Evolutionary conservation across 768 basidiomycete genomes (phyloP).

Genomic region (Lactifluus rugatus): DNA sequence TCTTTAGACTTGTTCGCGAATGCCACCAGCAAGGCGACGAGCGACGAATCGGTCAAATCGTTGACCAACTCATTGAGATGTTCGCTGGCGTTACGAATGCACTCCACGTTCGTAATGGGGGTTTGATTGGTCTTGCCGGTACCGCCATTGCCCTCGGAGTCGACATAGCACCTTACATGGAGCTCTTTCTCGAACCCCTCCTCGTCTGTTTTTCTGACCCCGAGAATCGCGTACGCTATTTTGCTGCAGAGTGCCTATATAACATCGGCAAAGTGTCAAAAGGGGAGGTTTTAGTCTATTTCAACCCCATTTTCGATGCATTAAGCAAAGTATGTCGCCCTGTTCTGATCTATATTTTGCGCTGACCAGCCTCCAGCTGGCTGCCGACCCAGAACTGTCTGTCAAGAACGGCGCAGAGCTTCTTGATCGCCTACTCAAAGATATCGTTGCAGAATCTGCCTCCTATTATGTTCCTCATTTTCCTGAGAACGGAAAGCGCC

Average conservation of each 20-base stretch:
- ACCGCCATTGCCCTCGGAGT: constrained; percentile 95
- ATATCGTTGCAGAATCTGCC: constrained; percentile 94
- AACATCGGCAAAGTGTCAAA: constrained; percentile 98
- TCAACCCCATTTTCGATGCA: constrained; percentile 97
- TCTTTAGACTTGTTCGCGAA: constrained; percentile 69
- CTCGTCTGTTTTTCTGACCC: constrained; percentile 88
- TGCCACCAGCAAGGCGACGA: constrained; percentile 75
- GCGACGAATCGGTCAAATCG: constrained; percentile 72
- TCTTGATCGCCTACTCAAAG: constrained; percentile 92
- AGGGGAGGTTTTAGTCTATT: constrained; percentile 92
- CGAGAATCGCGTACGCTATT: constrained; percentile 93
- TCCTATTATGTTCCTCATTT: constrained; percentile 89
- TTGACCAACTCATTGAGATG: constrained; percentile 93
- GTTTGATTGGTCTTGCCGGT: constrained; percentile 90
- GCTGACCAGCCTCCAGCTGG: constrained; percentile 48
- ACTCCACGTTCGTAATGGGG: constrained; percentile 86
- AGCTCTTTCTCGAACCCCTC: constrained; percentile 81
- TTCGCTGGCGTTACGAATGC: constrained; percentile 77
- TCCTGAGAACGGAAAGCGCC: constrained; percentile 64
- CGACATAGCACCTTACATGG: constrained; percentile 90
- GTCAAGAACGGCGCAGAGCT: constrained; percentile 98
- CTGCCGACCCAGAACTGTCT: constrained; percentile 89
- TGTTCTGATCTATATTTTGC: background rate
- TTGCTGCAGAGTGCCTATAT: constrained; percentile 96
- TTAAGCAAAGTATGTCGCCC: constrained; percentile 74